Evolutionary conservation across 176 grass and related monocot species (phyloP), one percentile per base, ranked within the genome.

Genomic region (Puccinellia tenuiflora): DNA sequence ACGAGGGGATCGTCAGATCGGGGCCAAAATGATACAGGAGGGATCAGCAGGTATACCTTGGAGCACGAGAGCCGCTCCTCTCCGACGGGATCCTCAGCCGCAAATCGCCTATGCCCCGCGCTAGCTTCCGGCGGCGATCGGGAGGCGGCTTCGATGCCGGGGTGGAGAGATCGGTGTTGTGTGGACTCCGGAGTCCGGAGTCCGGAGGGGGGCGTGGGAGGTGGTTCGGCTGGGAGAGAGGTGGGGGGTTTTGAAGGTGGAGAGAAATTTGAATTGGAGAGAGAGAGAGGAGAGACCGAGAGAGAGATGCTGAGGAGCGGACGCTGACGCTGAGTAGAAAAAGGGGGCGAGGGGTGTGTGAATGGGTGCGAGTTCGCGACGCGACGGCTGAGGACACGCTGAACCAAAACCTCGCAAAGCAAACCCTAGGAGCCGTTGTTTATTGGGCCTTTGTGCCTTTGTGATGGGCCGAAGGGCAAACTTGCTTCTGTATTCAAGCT

Each of bases 181-280:
- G 40, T 5, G 59, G 28, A 17, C 12, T 67, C 16, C 7, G 51
- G 54, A 26, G 3, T 67, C 16, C 7, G 59, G 28, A 17, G 6
- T 67, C 16, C 7, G 51, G 54, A 26, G 3, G 25, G 42, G 59
- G 45, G 3, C 0, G 40, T 9, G 59, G 37, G 13, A 1, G 11
- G 60, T 34, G 60, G 60, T 51, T 66, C 28, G 20, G 60, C 2
- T 31, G 59, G 59, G 37, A 50, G 37, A 50, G 38, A 9, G 28
- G 77, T 30, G 34, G 21, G 18, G 28, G 42, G 68, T 29, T 65
- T 80, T 80, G 29, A 30, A 56, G 40, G 12, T 53, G 63, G 9
- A 50, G 63, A 68, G 46, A 24, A 52, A 81, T 81, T 81, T 81
- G 79, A 68, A 68, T 53, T 81, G 18, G 76, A 13, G 73, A 43